phyloP scores from a whole-genome alignment of 768 basidiomycete species.

The Boletus rufocinnamomeus region DNA sequence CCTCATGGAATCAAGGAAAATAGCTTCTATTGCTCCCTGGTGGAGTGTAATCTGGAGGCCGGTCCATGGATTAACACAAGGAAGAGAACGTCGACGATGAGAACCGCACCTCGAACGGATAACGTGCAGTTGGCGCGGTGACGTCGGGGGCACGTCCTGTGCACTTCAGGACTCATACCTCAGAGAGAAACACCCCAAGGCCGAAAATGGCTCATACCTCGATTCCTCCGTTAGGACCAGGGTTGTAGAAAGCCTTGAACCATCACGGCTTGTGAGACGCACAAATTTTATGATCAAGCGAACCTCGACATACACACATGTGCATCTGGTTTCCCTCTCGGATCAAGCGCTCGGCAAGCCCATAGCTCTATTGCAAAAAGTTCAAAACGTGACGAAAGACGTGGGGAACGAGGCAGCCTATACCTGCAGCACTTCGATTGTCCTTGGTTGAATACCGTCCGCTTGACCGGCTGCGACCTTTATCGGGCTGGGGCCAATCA shows the following conservation, averaged over 20 bases:
- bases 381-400: neutral
- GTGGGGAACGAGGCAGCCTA: neutral
- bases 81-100: neutral
- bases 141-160: constrained; percentile 65
- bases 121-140: constrained; percentile 61
- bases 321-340: constrained; percentile 70
- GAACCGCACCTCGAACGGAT: constrained; percentile 64
- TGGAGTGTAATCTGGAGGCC: constrained; percentile 36
- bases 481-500: constrained; percentile 34
- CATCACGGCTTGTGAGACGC: neutral
- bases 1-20: constrained; percentile 45
- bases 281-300: neutral
- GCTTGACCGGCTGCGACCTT: constrained; percentile 52
- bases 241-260: constrained; percentile 73
- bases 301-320: constrained; percentile 51
- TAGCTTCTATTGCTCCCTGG: constrained; percentile 44
- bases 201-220: constrained; percentile 42
- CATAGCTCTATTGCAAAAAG: constrained; percentile 60
- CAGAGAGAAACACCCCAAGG: neutral
- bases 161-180: constrained; percentile 41
- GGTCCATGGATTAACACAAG: neutral
- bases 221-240: constrained; percentile 58
- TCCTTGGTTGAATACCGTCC: constrained; percentile 57
- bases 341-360: constrained; percentile 64
- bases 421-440: constrained; percentile 56